These are phyloP conservation scores for Wickerhamiella brachini DNA, from an alignment of 805 yeast species.

Conservation along the genomic window DNA sequence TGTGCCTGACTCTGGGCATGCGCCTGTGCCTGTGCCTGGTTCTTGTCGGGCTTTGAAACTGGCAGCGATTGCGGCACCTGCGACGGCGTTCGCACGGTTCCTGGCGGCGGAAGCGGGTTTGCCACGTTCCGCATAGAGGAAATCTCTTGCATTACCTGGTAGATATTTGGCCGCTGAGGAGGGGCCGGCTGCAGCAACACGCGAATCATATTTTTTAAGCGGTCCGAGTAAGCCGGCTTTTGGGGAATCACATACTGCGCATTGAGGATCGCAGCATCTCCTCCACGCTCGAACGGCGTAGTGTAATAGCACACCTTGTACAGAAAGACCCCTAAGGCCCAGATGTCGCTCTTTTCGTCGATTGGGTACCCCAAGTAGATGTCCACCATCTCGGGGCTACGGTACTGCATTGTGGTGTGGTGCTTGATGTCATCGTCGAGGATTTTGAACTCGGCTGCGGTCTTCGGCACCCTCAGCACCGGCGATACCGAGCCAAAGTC, in stretches of 20 bases:
- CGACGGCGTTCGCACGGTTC: neutral
- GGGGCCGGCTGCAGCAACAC: slow-evolving; percentile 79
- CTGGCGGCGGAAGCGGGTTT: slow-evolving; percentile 28
- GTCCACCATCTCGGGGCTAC: slow-evolving; percentile 95
- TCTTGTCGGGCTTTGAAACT: neutral
- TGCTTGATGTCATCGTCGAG: slow-evolving; percentile 72
- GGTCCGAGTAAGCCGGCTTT: slow-evolving; percentile 53
- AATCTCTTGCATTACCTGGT: slow-evolving; percentile 56
- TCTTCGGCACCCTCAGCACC: slow-evolving; percentile 59
- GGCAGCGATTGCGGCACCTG: slow-evolving; percentile 4
- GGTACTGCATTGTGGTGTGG: slow-evolving; percentile 91
- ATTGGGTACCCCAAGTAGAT: slow-evolving; percentile 69
- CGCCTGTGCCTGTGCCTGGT: neutral
- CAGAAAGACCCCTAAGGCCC: slow-evolving; percentile 92
- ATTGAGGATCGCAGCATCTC: slow-evolving; percentile 75
- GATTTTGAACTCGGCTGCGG: slow-evolving; percentile 56
- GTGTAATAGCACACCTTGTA: slow-evolving; percentile 85
- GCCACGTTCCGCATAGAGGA: slow-evolving; percentile 45
- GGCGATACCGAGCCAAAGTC: slow-evolving; percentile 87
- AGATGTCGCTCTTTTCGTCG: slow-evolving; percentile 83
- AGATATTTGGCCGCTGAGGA: slow-evolving; percentile 67
- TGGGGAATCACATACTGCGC: slow-evolving; percentile 68
- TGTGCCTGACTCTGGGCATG: neutral
- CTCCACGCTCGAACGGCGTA: slow-evolving; percentile 80
- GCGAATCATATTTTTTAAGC: slow-evolving; percentile 59